Conservation (phyloP, 495 filamentous ascomycete genomes). For the Usnea hakonensis region DNA sequence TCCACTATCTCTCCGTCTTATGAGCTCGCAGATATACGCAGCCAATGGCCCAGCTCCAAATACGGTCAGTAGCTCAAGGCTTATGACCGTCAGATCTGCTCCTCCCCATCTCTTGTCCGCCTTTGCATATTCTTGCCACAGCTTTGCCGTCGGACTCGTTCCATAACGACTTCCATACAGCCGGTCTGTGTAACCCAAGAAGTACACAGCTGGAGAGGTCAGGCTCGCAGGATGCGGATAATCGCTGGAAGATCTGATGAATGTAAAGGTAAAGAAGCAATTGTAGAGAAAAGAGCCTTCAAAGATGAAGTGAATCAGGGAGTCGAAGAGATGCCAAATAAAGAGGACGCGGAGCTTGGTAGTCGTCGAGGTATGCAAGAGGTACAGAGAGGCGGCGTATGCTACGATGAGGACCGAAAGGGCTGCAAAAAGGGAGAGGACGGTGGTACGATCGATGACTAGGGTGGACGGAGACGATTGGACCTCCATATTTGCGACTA, state of each 20-base stretch:
- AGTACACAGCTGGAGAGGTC: constrained; percentile 39
- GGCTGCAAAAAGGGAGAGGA: constrained; percentile 45
- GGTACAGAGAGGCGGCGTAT: constrained; percentile 35
- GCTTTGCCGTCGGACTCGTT: constrained; percentile 50
- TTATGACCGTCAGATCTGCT: constrained; percentile 70
- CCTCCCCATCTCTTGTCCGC: constrained; percentile 78
- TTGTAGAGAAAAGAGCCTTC: constrained; percentile 89
- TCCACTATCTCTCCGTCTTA: constrained; percentile 36
- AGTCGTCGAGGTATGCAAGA: constrained; percentile 42
- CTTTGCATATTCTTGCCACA: constrained; percentile 92
- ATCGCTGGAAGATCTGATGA: constrained; percentile 28
- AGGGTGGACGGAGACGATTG: constrained; percentile 32
- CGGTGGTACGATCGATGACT: constrained; percentile 33
- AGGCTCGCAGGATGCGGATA: constrained; percentile 36
- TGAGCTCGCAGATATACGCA: constrained; percentile 58
- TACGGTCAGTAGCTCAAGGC: constrained; percentile 80
- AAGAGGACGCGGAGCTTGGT: constrained; percentile 62
- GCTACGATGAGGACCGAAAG: constrained; percentile 48
- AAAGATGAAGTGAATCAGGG: constrained; percentile 78
- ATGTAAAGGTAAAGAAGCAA: constrained; percentile 70
- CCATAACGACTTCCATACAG: constrained; percentile 70
- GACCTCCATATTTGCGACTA: constrained; percentile 12
- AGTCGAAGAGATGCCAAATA: constrained; percentile 92
- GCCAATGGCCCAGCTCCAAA: constrained; percentile 67
- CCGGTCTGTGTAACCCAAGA: constrained; percentile 45